phyloP scores from a whole-genome alignment of 345 rosid genomes.

The Hibiscus syriacus region DNA sequence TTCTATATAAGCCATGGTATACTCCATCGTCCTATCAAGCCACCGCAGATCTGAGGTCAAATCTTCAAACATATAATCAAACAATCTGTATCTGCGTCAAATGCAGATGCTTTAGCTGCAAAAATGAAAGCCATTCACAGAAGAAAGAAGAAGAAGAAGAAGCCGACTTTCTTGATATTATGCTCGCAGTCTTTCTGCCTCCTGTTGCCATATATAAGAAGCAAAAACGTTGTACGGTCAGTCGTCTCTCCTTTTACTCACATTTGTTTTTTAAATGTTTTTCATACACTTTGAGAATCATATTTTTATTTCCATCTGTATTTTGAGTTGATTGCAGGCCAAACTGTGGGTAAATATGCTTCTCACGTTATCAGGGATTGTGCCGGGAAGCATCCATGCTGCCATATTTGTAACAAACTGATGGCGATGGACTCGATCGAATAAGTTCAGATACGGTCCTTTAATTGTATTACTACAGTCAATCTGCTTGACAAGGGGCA shows the following conservation, averaged over 20 bases:
- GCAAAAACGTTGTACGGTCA: no score
- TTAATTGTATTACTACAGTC: neutral
- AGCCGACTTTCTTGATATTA: neutral
- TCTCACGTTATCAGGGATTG: neutral
- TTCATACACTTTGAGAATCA: no score
- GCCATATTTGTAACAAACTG: neutral
- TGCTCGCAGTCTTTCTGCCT: neutral
- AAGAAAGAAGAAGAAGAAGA: neutral
- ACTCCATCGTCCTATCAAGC: neutral
- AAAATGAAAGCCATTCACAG: neutral
- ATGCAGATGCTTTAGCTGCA: neutral
- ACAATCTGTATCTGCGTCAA: neutral
- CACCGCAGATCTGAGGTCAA: neutral
- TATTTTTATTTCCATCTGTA: no score
- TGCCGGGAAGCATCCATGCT: conserved; percentile 3
- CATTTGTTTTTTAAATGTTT: no score
- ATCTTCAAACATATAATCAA: neutral
- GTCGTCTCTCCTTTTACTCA: no score
- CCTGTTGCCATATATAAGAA: no score
- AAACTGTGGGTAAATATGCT: neutral
- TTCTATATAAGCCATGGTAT: neutral
- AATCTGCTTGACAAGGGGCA: neutral
- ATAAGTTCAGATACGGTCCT: neutral
- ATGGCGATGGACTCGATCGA: neutral
- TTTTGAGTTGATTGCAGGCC: neutral